These are phyloP conservation scores for Alternaria sp. DNA, from an alignment of 2,329 filamentous ascomycete species.

Conservation along the genomic window DNA sequence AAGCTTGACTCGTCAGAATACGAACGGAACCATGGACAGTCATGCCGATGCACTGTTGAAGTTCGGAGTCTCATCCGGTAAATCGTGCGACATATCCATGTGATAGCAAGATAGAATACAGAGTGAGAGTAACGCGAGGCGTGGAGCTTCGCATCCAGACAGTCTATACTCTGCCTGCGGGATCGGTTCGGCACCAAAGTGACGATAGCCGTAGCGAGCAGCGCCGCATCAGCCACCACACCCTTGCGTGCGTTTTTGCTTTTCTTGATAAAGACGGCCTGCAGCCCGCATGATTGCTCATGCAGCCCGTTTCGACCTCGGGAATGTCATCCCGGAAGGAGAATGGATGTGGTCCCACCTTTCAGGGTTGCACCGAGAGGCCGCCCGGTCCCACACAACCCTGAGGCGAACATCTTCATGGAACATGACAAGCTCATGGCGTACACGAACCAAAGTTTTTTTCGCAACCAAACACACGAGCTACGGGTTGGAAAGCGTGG, in stretches of 20 bases:
- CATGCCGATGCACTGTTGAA: neutral
- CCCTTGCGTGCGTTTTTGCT: constrained; percentile 6
- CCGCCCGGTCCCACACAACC: constrained; percentile 6
- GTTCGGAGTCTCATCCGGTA: neutral
- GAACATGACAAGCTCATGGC: neutral
- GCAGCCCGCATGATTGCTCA: constrained; percentile 10
- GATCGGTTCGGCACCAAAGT: constrained; percentile 3
- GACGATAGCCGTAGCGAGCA: constrained; percentile 7
- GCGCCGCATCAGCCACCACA: constrained; percentile 9
- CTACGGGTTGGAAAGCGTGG: neutral
- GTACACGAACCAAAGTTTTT: constrained; percentile 4
- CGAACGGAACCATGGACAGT: neutral
- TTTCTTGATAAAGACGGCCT: constrained; percentile 6
- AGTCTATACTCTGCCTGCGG: neutral
- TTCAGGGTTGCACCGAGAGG: constrained; percentile 13
- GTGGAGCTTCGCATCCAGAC: neutral
- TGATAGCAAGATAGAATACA: neutral
- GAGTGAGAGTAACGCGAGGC: neutral
- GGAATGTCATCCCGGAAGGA: constrained; percentile 10
- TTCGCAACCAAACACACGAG: neutral
- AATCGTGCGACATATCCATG: neutral
- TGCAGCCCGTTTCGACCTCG: constrained; percentile 14
- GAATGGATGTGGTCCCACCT: constrained; percentile 12
- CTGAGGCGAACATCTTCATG: constrained; percentile 10
- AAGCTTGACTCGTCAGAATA: neutral